Percentiles rank a stretch among this genome's conserved stretches.
Evolutionary conservation across 345 rosid genomes (phyloP).

Genomic region (Gossypium sturtianum): DNA sequence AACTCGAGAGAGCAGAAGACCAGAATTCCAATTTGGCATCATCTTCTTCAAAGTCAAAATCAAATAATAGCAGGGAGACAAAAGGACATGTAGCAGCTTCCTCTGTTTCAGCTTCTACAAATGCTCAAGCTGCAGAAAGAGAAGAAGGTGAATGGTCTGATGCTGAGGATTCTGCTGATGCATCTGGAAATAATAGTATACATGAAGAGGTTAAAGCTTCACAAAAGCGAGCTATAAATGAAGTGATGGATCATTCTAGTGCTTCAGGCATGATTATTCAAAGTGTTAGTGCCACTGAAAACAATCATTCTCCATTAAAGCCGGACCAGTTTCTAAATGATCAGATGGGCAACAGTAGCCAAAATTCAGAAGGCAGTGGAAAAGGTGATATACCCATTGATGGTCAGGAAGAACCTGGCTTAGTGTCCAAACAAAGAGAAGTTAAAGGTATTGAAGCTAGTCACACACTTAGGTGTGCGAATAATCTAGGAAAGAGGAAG

Average conservation of each 20-base stretch:
- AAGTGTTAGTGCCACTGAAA: slow-evolving; percentile 29
- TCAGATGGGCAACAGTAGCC: slow-evolving; percentile 33
- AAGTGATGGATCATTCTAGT: slow-evolving; percentile 23
- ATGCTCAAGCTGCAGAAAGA: slow-evolving; percentile 47
- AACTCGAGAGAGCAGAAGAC: slow-evolving; percentile 34
- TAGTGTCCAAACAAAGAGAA: slow-evolving; percentile 59
- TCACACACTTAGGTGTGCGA: slow-evolving; percentile 60
- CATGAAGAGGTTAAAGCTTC: slow-evolving; percentile 32
- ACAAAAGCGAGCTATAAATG: slow-evolving; percentile 27
- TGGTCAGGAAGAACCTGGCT: slow-evolving; percentile 42
- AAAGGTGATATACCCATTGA: slow-evolving; percentile 31
- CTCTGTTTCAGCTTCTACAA: slow-evolving; percentile 27
- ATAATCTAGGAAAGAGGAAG: slow-evolving; percentile 72
- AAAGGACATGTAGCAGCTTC: slow-evolving; percentile 30
- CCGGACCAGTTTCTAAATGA: slow-evolving; percentile 34
- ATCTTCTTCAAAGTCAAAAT: slow-evolving; percentile 24
- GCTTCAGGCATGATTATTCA: slow-evolving; percentile 21
- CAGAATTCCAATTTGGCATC: slow-evolving; percentile 27
- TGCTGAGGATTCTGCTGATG: slow-evolving; percentile 46
- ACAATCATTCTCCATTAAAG: slow-evolving; percentile 24
- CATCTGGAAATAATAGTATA: slow-evolving; percentile 15
- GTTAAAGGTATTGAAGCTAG: slow-evolving; percentile 77
- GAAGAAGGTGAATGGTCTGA: slow-evolving; percentile 99
- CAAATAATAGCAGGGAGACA: slow-evolving; percentile 28
- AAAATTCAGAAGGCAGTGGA: slow-evolving; percentile 41